Evolutionary conservation across 306 rosid genomes (phyloP).

Genomic region (Oemleria cerasiformis): DNA sequence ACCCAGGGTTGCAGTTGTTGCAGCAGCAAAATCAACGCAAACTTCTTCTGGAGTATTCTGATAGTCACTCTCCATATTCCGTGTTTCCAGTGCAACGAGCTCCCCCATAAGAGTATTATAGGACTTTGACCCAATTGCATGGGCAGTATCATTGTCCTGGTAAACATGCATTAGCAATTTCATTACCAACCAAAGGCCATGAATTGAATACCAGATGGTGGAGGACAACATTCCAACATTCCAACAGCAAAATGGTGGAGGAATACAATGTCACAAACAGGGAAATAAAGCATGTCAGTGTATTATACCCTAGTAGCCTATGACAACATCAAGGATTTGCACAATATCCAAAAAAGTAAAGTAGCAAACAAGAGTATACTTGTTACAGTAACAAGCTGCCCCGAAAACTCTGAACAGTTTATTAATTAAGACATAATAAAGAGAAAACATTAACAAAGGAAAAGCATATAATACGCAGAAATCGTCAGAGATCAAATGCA

Average conservation of each 20-base stretch:
- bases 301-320: not conserved
- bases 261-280: not conserved
- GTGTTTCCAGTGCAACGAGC: constrained; percentile 91
- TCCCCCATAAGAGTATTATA: constrained; percentile 88
- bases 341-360: not conserved
- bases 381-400: not conserved
- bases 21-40: constrained; percentile 92
- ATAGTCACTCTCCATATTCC: constrained; percentile 38
- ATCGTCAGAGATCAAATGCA: not conserved
- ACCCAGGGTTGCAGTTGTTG: constrained; percentile 94
- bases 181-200: constrained; percentile 30
- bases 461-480: not conserved
- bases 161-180: constrained; percentile 26
- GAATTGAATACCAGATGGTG: constrained; percentile 13
- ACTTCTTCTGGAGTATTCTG: constrained; percentile 69
- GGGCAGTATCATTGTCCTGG: constrained; percentile 69
- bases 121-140: constrained; percentile 83
- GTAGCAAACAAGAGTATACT: not conserved
- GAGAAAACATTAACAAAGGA: not conserved
- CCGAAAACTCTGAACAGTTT: not conserved
- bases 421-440: not conserved
- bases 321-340: not conserved
- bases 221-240: not conserved
- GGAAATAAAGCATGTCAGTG: not conserved
- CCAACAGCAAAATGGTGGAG: not conserved